Evolutionary conservation across 495 filamentous ascomycete genomes (phyloP).

Genomic region (Penicillium nucicola): DNA sequence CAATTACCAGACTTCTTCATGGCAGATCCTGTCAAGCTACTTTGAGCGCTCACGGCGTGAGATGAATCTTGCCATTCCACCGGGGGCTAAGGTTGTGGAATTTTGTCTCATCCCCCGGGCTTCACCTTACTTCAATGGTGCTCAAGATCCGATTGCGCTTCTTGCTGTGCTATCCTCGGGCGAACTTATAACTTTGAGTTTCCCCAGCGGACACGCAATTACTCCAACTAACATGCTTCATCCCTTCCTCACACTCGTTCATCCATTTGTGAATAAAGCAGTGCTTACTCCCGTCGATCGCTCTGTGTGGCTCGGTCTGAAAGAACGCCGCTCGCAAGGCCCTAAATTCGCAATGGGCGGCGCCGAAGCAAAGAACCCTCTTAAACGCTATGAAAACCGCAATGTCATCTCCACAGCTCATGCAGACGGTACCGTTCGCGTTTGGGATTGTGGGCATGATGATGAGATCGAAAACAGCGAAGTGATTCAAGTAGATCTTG

Average conservation of each 20-base stretch:
- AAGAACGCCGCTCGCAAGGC: constrained; percentile 68
- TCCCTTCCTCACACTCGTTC: constrained; percentile 75
- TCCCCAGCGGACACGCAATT: constrained; percentile 87
- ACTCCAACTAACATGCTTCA: constrained; percentile 88
- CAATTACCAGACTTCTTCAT: constrained; percentile 83
- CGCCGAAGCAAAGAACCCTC: constrained; percentile 58
- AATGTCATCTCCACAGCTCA: constrained; percentile 81
- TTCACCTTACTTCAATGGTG: constrained; percentile 81
- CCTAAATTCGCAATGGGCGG: constrained; percentile 75
- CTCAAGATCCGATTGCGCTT: constrained; percentile 84
- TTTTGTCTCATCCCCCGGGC: constrained; percentile 78
- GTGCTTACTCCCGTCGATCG: constrained; percentile 67
- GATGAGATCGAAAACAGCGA: constrained; percentile 89
- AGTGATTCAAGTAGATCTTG: constrained; percentile 80
- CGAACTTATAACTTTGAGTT: constrained; percentile 82
- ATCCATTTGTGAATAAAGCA: constrained; percentile 77
- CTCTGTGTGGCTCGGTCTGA: constrained; percentile 83
- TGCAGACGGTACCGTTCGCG: constrained; percentile 77
- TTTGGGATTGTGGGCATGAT: constrained; percentile 87
- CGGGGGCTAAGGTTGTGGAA: constrained; percentile 72
- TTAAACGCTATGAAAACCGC: constrained; percentile 73
- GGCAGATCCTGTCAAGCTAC: constrained; percentile 74
- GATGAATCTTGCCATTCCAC: constrained; percentile 70
- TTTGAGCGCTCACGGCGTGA: constrained; percentile 68
- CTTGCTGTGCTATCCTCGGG: constrained; percentile 78